Percentiles rank a stretch among this genome's conserved stretches.
phyloP scores from a whole-genome alignment of 257 asterid genomes.

The Osmanthus fragrans region DNA sequence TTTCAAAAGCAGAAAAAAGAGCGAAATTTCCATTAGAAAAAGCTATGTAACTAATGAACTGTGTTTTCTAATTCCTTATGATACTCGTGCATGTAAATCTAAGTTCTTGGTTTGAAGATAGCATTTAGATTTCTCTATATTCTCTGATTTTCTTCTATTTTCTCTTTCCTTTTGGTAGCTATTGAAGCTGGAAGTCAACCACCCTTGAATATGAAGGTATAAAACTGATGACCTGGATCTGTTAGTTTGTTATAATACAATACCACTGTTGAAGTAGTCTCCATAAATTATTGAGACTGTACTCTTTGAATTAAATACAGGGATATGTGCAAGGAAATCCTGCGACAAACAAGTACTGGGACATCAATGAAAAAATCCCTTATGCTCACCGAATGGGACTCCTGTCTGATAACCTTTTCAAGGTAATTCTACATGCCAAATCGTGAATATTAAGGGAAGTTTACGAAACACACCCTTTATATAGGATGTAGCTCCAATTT shows the following conservation, averaged over 20 bases:
- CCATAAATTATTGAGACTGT: background rate
- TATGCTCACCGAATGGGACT: slow-evolving; percentile 45
- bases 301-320: slow-evolving; percentile 11
- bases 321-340: slow-evolving; percentile 43
- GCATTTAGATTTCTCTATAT: background rate
- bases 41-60: background rate
- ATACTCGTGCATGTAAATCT: too few species aligned
- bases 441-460: too few species aligned
- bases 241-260: background rate
- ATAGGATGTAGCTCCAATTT: too few species aligned
- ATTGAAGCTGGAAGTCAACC: slow-evolving; percentile 33
- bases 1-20: background rate
- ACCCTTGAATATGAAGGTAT: slow-evolving; percentile 28
- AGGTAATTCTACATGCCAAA: slow-evolving; percentile 10
- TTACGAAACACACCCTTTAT: too few species aligned
- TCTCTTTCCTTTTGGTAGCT: slow-evolving; percentile 16
- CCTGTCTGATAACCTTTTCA: slow-evolving; percentile 29
- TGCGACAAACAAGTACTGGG: background rate
- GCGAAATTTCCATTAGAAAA: background rate
- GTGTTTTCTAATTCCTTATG: background rate
- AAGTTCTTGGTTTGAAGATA: too few species aligned
- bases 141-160: background rate
- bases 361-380: slow-evolving; percentile 15
- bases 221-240: background rate
- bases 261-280: background rate